Conservation (phyloP, 2,329 filamentous ascomycete genomes). For the Leptographium lundbergii region DNA sequence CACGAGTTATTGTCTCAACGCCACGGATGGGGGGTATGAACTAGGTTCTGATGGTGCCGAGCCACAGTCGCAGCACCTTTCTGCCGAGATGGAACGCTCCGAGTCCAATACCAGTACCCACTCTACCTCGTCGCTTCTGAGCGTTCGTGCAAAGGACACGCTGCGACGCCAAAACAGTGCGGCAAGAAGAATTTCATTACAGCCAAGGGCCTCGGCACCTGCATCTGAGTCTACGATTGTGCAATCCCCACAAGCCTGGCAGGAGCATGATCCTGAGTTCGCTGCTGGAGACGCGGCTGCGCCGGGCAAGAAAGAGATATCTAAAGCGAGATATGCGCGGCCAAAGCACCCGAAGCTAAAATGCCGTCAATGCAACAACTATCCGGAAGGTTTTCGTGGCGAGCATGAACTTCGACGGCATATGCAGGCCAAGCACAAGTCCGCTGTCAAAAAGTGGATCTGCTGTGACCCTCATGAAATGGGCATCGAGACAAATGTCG, state of each 20-base stretch:
- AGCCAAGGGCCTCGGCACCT: background rate
- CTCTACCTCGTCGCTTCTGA: conserved; percentile 32
- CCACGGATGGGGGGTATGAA: background rate
- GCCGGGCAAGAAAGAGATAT: conserved; percentile 29
- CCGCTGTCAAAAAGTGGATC: conserved; percentile 40
- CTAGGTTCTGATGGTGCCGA: background rate
- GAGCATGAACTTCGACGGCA: conserved; percentile 71
- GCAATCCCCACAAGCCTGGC: background rate
- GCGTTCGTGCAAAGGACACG: conserved; percentile 34
- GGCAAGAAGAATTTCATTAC: conserved; percentile 10
- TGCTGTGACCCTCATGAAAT: conserved; percentile 39
- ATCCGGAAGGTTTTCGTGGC: conserved; percentile 70
- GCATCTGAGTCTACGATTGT: background rate
- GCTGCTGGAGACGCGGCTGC: conserved; percentile 16
- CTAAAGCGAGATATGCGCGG: conserved; percentile 38
- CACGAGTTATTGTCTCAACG: background rate
- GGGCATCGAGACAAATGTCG: conserved; percentile 29
- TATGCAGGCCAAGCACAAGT: conserved; percentile 50
- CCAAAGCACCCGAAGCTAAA: conserved; percentile 59
- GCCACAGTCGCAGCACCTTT: background rate
- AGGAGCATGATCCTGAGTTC: conserved; percentile 4
- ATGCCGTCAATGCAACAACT: conserved; percentile 57
- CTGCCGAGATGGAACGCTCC: conserved; percentile 26
- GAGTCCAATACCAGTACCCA: conserved; percentile 34
- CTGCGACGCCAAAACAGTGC: conserved; percentile 32